phyloP scores from a whole-genome alignment of 2,329 filamentous ascomycete species.

The Cryphonectria parasitica region DNA sequence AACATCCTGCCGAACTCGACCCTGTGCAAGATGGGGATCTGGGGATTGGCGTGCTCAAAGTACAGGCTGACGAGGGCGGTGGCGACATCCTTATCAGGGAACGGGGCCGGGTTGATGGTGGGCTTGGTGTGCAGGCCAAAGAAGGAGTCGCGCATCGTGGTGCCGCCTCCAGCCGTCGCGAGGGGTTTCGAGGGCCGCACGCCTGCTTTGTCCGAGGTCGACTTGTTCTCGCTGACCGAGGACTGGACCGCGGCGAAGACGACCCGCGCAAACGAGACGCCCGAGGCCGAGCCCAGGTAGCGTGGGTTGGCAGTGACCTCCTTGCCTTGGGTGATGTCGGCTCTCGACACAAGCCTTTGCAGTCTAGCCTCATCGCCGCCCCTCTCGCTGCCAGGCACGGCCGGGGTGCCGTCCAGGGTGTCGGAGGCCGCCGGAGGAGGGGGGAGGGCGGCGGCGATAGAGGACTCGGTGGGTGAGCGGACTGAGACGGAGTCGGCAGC shows the following conservation, averaged over 20 bases:
- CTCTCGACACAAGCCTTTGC: constrained; percentile 68
- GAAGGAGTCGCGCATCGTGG: constrained; percentile 92
- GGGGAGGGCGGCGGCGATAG: constrained; percentile 35
- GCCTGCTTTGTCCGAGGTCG: constrained; percentile 67
- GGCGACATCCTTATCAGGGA: constrained; percentile 78
- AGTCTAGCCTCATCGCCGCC: constrained; percentile 59
- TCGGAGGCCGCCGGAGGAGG: constrained; percentile 36
- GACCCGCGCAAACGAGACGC: constrained; percentile 91
- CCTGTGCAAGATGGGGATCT: constrained; percentile 90
- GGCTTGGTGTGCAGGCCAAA: constrained; percentile 94
- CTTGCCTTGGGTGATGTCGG: constrained; percentile 37
- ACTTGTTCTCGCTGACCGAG: constrained; percentile 66
- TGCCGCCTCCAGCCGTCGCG: constrained; percentile 60
- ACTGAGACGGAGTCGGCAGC: constrained; percentile 40
- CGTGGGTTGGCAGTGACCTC: constrained; percentile 71
- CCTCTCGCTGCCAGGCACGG: constrained; percentile 51
- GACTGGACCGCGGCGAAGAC: constrained; percentile 92
- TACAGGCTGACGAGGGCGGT: constrained; percentile 78
- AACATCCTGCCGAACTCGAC: constrained; percentile 89
- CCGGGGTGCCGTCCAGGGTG: constrained; percentile 39
- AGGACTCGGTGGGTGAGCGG: constrained; percentile 42
- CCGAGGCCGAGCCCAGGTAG: constrained; percentile 82
- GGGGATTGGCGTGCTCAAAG: constrained; percentile 95
- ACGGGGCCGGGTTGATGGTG: constrained; percentile 81
- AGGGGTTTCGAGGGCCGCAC: constrained; percentile 61